Conservation (phyloP, 192 early-diverging fungal genomes). For the Coemansia javaensis region DNA sequence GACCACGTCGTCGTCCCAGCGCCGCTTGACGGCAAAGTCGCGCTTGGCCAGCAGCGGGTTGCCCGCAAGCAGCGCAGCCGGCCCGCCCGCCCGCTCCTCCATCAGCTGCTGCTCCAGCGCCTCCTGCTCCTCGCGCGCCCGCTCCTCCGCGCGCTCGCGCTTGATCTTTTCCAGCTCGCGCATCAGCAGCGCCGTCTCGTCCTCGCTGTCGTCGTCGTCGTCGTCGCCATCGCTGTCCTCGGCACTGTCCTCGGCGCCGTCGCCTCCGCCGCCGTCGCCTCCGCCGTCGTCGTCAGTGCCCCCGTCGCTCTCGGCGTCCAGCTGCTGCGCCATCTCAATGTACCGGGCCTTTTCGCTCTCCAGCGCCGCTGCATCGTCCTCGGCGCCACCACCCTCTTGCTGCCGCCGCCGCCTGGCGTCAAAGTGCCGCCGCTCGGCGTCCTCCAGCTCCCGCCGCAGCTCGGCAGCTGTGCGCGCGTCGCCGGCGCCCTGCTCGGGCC, state of each 20-base stretch:
- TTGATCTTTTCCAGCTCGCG: constrained; percentile 90
- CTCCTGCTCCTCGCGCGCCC: constrained; percentile 60
- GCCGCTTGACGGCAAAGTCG: constrained; percentile 81
- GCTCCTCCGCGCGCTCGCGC: constrained; percentile 85
- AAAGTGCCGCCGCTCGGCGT: constrained; percentile 65
- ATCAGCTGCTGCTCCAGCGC: constrained; percentile 49
- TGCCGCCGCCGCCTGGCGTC: constrained; percentile 49
- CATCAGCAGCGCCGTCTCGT: constrained; percentile 82
- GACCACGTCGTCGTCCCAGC: constrained; percentile 98
- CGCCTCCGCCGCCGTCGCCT: constrained; percentile 53
- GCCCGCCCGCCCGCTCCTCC: constrained; percentile 56
- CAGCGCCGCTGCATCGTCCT: not conserved
- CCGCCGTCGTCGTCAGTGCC: constrained; percentile 54
- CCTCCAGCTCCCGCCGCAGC: constrained; percentile 60
- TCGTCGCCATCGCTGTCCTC: not conserved
- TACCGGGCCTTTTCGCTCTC: constrained; percentile 30
- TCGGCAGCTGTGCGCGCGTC: constrained; percentile 58
- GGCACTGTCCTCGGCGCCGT: constrained; percentile 33
- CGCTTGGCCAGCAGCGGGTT: constrained; percentile 76
- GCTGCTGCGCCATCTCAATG: constrained; percentile 38
- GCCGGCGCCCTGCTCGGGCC: constrained; percentile 59
- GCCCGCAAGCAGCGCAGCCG: constrained; percentile 52
- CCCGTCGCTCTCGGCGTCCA: constrained; percentile 43
- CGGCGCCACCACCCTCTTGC: no score
- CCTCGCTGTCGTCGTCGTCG: constrained; percentile 66